A percentile compares a stretch with the other conserved stretches of the same genome.
phyloP scores from a whole-genome alignment of 345 rosid genomes.

The Tarenaya hassleriana region DNA sequence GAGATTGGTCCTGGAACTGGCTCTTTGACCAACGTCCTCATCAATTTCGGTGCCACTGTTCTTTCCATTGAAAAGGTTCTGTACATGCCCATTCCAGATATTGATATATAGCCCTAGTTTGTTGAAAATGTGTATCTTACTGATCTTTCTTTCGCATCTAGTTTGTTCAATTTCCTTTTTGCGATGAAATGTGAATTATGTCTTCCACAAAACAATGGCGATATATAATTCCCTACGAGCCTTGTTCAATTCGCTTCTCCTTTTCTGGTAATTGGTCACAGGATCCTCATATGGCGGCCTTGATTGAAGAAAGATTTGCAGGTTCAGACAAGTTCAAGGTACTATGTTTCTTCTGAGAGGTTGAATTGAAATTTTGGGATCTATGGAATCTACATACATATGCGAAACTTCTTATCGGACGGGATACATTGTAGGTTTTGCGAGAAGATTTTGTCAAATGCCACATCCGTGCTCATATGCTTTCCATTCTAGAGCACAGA shows the following conservation, averaged over 20 bases:
- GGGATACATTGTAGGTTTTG: slow-evolving; percentile 46
- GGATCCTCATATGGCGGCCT: slow-evolving; percentile 85
- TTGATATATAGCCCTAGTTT: background rate
- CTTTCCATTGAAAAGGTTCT: slow-evolving; percentile 76
- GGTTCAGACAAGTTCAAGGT: slow-evolving; percentile 53
- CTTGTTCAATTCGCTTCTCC: background rate
- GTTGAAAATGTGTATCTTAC: slow-evolving; percentile 2
- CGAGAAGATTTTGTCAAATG: slow-evolving; percentile 78
- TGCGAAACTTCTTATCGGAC: background rate
- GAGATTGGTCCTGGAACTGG: slow-evolving; percentile 98
- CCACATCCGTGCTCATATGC: slow-evolving; percentile 61
- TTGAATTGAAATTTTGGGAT: background rate
- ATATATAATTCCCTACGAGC: background rate
- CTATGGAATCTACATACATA: background rate
- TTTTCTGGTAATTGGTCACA: slow-evolving; percentile 24
- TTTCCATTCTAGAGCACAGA: slow-evolving; percentile 37
- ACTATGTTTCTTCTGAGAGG: slow-evolving; percentile 15
- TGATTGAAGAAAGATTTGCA: slow-evolving; percentile 64
- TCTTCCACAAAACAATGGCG: too few species aligned
- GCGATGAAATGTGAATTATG: too few species aligned
- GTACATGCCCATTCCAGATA: background rate
- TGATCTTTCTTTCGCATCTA: slow-evolving; percentile 5
- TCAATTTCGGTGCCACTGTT: slow-evolving; percentile 60
- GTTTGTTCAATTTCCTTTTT: too few species aligned
- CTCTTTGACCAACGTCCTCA: slow-evolving; percentile 71